Percentiles rank a stretch among this genome's conserved stretches.
Conservation (phyloP, 23 red algal species). For the Gracilaria domingensis region DNA sequence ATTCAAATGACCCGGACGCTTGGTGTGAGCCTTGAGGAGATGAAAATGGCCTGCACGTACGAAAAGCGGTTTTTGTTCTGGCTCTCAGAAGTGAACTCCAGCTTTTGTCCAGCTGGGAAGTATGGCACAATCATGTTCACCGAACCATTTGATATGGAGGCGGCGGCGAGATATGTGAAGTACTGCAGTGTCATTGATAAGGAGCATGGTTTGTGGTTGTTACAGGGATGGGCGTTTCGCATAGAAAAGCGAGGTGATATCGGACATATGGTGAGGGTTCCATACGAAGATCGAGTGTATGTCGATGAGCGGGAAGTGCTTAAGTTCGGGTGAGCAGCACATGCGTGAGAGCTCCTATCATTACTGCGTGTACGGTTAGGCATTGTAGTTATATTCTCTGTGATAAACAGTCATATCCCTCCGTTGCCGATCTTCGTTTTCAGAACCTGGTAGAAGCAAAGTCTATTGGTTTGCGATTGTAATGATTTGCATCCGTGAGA, state of each 20-base stretch:
- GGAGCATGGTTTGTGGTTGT: conserved; percentile 17
- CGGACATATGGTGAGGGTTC: conserved; percentile 19
- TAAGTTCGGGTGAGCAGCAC: not conserved
- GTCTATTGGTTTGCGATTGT: too few species aligned
- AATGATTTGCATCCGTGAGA: too few species aligned
- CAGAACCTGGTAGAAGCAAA: too few species aligned
- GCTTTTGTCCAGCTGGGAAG: conserved; percentile 30
- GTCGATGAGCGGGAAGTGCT: not conserved
- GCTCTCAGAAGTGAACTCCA: conserved; percentile 9
- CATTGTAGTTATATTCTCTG: too few species aligned
- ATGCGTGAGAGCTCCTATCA: too few species aligned
- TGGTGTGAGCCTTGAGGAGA: conserved; percentile 8
- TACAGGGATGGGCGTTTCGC: conserved; percentile 16
- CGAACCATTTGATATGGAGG: conserved; percentile 17
- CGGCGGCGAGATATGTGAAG: not conserved
- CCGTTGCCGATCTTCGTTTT: too few species aligned
- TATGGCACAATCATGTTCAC: conserved; percentile 28
- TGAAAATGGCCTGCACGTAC: conserved; percentile 12
- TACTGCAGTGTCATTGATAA: conserved; percentile 32
- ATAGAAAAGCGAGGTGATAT: conserved; percentile 17
- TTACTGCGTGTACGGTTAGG: too few species aligned
- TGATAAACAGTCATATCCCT: too few species aligned
- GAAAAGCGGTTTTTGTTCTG: conserved; percentile 21
- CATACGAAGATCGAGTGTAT: conserved; percentile 20
- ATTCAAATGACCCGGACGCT: not conserved